Evolutionary conservation across 305 asterid species (phyloP).

Genomic region (Fraxinus platypoda): DNA sequence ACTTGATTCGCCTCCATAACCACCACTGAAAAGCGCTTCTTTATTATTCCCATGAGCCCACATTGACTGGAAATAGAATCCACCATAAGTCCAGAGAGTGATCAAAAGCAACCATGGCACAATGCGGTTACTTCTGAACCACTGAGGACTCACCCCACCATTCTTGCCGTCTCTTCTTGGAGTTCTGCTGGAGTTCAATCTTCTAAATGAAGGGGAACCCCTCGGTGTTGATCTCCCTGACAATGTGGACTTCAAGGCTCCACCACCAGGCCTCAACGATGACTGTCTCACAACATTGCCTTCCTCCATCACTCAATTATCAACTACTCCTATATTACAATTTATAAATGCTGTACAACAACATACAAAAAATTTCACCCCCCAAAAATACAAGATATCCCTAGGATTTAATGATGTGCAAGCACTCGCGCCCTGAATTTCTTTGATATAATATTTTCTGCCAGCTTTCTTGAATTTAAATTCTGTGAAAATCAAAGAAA

Average conservation of each 20-base stretch:
- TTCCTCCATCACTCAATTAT: slow-evolving; percentile 63
- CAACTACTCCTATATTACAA: slow-evolving; percentile 19
- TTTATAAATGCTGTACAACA: slow-evolving; percentile 27
- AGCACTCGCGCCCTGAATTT: slow-evolving; percentile 9
- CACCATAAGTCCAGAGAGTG: slow-evolving; percentile 97
- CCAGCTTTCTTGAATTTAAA: slow-evolving; percentile 18
- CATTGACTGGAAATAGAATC: slow-evolving; percentile 83
- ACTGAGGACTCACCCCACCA: slow-evolving; percentile 38
- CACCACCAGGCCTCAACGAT: slow-evolving; percentile 62
- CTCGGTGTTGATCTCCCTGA: slow-evolving; percentile 77
- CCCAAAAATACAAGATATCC: not conserved
- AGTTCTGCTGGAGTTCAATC: slow-evolving; percentile 63
- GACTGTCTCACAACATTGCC: slow-evolving; percentile 53
- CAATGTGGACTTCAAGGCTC: slow-evolving; percentile 55
- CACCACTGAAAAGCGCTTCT: slow-evolving; percentile 86
- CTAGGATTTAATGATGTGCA: slow-evolving; percentile 1
- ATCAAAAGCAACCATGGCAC: slow-evolving; percentile 93
- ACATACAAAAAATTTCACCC: slow-evolving; percentile 14
- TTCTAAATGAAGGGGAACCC: slow-evolving; percentile 82
- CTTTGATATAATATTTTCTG: slow-evolving; percentile 8
- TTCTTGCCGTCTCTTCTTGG: slow-evolving; percentile 63
- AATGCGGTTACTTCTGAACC: slow-evolving; percentile 76
- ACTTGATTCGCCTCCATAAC: slow-evolving; percentile 57
- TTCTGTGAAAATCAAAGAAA: not conserved
- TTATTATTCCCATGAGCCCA: slow-evolving; percentile 99